Evolutionary conservation across 306 rosid species (phyloP), one percentile per base, ranked within the genome.

Genomic region (Calophaca sinica): DNA sequence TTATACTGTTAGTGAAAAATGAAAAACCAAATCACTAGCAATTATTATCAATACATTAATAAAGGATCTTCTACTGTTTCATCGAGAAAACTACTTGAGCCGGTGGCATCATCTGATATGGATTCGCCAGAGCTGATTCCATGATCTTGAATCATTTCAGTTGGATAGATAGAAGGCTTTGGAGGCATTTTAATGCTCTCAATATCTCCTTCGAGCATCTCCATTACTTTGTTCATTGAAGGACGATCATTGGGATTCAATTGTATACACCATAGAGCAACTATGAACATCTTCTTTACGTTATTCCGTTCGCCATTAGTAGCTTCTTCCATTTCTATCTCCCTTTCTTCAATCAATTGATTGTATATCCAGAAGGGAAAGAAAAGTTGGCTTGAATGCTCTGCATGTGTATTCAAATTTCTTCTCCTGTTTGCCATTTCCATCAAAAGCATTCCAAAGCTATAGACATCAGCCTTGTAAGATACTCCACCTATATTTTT

Each of bases 231-330:
- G 1, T 51, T 73, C 84, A 83, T 83, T 0, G 82, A 64, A 46
- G 89, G 89, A 29, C 87, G 82, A 9, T 80, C 69, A 2, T 2
- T 33, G 0, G 89, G 81, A 26, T 68, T 80, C 54, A 83, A 15
- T 2, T 86, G 77, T 63, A 80, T 83, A 62, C 89, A 80, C 82
- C 85, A 86, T 3, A 86, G 36, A 0, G 87, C 81, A 3, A 80
- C 65, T 28, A 70, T 29, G n/a, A 80, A 31, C 87, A 86, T 74
- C 46, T 61, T 80, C 8, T 65, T 80, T 0, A 3, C 59, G 2
- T 31, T 1, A 1, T n/a, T 38, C 62, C 12, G 36, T 5, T 78
- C 84, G 0, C 70, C 11, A 6, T 64, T 20, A 0, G 32, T 4
- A 0, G 4, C 48, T 42, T 60, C 72, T 15, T 39, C 75, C 1